Conservation (phyloP, 345 rosid genomes). For the Combretum micranthum region DNA sequence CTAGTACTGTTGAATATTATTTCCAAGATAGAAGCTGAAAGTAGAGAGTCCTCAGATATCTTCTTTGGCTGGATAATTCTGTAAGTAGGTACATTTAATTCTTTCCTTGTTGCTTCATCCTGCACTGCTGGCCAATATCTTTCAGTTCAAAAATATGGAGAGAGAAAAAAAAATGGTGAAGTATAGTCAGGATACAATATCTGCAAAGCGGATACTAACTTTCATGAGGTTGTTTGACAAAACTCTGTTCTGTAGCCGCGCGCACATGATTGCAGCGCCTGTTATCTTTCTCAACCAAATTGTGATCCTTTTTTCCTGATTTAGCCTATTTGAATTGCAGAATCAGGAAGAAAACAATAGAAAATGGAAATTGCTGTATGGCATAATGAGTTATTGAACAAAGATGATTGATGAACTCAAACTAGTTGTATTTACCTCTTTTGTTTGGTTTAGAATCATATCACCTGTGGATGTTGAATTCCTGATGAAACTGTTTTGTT, state of each 20-base stretch:
- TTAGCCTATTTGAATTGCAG: too few relatives aligned
- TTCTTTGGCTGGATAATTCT: conserved; percentile 9
- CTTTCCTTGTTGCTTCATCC: conserved; percentile 5
- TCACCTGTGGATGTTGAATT: neutral
- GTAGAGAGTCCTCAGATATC: conserved; percentile 22
- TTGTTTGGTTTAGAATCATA: neutral
- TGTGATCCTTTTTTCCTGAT: too few relatives aligned
- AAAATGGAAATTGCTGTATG: too few relatives aligned
- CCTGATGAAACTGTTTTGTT: conserved; percentile 15
- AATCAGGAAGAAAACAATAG: too few relatives aligned
- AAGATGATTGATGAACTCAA: neutral
- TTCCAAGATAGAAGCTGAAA: conserved; percentile 33
- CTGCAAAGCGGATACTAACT: neutral
- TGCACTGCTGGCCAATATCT: conserved; percentile 1
- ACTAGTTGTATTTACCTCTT: neutral
- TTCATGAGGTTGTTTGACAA: neutral
- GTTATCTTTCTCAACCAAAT: neutral
- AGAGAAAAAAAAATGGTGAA: neutral
- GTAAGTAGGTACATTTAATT: conserved; percentile 11
- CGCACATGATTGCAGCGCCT: neutral
- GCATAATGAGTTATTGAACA: too few relatives aligned
- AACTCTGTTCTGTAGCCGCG: neutral
- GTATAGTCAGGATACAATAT: neutral
- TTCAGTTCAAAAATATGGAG: too few relatives aligned
- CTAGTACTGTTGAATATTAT: conserved; percentile 15